A percentile compares a stretch with the other conserved stretches of the same genome.
Conservation (phyloP, 140 eudicot species). For the Bidens hawaiensis region DNA sequence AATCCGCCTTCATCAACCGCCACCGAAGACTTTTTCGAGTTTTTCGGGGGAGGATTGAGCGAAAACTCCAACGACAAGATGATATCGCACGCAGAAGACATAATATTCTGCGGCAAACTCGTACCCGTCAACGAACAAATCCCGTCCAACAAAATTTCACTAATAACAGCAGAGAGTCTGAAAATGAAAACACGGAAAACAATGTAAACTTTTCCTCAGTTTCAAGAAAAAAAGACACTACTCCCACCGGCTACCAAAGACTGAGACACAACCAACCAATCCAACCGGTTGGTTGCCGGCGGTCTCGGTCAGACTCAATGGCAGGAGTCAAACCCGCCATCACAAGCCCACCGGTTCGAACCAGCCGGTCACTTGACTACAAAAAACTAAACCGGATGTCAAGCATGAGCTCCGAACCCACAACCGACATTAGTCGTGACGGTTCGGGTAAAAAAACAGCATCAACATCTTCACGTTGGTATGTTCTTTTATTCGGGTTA, state of each 20-base stretch:
- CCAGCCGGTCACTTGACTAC: slow-evolving; percentile 44
- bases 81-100: slow-evolving; percentile 66
- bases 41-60: slow-evolving; percentile 3
- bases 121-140: slow-evolving; percentile 41
- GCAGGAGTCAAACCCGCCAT: slow-evolving; percentile 13
- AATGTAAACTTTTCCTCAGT: not conserved
- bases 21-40: slow-evolving; percentile 30
- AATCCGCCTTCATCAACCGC: slow-evolving; percentile 2
- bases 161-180: not conserved
- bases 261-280: not conserved
- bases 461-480: slow-evolving; percentile 51
- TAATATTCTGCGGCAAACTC: slow-evolving; percentile 58
- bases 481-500: slow-evolving; percentile 48
- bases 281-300: slow-evolving; percentile 18
- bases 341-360: slow-evolving; percentile 12
- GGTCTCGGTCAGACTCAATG: slow-evolving; percentile 38
- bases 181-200: not conserved
- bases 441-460: slow-evolving; percentile 25
- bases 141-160: not conserved
- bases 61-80: slow-evolving; percentile 1
- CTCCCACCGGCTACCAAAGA: too few species aligned
- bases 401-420: slow-evolving; percentile 37
- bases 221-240: not conserved
- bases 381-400: slow-evolving; percentile 35
- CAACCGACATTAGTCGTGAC: slow-evolving; percentile 18